Conservation (phyloP, 208 protist genomes). For the Trichomonas gallinae region DNA sequence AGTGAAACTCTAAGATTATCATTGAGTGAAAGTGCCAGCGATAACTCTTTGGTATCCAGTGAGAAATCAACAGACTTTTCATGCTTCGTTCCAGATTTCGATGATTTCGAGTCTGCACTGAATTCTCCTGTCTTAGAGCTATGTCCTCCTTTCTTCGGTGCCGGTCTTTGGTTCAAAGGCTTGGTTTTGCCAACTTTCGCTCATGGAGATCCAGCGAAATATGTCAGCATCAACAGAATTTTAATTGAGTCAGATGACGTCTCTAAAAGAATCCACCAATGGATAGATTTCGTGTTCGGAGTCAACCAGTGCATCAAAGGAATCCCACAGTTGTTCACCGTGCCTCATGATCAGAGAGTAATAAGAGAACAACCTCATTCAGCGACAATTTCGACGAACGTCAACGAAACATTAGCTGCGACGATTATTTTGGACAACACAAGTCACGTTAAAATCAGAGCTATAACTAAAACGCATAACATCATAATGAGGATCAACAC, state of each 20-base stretch:
- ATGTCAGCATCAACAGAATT: not conserved
- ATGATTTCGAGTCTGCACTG: not conserved
- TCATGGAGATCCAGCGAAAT: not conserved
- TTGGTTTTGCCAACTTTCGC: not conserved
- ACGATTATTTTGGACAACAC: not conserved
- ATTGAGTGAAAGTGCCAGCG: not conserved
- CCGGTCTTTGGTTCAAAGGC: not conserved
- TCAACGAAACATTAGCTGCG: not conserved
- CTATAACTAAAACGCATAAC: not conserved
- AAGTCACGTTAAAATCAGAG: not conserved
- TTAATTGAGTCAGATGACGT: constrained; percentile 61
- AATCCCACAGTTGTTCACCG: not conserved
- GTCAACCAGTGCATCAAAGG: not conserved
- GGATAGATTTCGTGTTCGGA: constrained; percentile 25
- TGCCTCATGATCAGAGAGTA: not conserved
- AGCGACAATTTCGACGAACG: not conserved
- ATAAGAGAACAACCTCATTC: not conserved
- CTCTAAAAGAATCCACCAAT: constrained; percentile 44
- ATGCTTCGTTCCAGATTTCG: not conserved
- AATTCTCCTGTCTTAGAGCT: not conserved
- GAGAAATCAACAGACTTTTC: not conserved
- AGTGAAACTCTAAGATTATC: not conserved
- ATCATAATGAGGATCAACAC: not conserved
- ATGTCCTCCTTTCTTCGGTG: not conserved
- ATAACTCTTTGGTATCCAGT: not conserved